Conservation (phyloP, 768 basidiomycete genomes). For the Tephrocybe rancida region DNA sequence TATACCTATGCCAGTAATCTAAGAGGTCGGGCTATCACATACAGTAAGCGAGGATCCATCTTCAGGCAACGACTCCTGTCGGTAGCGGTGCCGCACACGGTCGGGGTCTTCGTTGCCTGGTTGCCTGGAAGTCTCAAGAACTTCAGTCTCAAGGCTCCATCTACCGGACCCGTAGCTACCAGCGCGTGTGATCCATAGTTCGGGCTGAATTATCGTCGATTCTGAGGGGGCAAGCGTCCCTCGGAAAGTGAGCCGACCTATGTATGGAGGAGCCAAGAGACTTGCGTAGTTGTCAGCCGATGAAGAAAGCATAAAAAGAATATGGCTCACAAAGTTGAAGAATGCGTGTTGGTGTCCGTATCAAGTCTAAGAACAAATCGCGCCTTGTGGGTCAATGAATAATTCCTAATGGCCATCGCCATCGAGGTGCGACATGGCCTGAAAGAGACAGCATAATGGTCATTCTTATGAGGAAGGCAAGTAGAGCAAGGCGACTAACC, state of each 20-base stretch:
- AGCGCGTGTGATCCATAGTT: conserved; percentile 62
- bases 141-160: conserved; percentile 73
- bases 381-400: conserved; percentile 65
- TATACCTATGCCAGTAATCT: conserved; percentile 20
- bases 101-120: not conserved
- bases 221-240: conserved; percentile 57
- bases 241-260: conserved; percentile 68
- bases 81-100: conserved; percentile 33
- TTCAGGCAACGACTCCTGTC: conserved; percentile 30
- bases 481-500: conserved; percentile 49
- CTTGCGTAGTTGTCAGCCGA: conserved; percentile 27
- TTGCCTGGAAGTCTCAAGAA: conserved; percentile 44
- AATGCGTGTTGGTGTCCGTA: conserved; percentile 16
- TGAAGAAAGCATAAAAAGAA: not conserved
- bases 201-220: conserved; percentile 43
- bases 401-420: conserved; percentile 65
- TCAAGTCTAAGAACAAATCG: conserved; percentile 58
- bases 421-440: conserved; percentile 62
- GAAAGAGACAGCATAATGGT: not conserved
- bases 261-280: conserved; percentile 55
- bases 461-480: not conserved
- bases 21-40: conserved; percentile 24
- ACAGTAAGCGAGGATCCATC: conserved; percentile 34
- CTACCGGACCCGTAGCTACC: conserved; percentile 65
- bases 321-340: conserved; percentile 12